Evolutionary conservation across 78 protist genomes (phyloP), one percentile per base, ranked within the genome.

Genomic region (Neovahlkampfia damariscottae): DNA sequence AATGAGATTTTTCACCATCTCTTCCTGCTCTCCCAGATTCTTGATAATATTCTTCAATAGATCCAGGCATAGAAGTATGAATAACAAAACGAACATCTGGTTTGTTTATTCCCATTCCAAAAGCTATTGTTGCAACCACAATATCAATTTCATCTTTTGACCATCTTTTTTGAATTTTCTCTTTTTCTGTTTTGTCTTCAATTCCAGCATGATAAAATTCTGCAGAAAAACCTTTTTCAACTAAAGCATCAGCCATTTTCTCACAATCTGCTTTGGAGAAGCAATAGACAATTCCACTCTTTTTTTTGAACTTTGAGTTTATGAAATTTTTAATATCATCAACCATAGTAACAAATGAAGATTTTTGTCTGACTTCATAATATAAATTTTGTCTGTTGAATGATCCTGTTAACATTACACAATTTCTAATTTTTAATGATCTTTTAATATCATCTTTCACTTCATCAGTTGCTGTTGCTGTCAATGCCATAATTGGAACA

Each of bases 81-180:
- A 97, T 71, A 50, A 97, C 95, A 67, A 87, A 94, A 66, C 98
- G 91, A 28, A 96, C 98, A 67, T 96, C 96, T 0, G 94, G 89
- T 38, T 94, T 95, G 84, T 95, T 87, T 75, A 95, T 95, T 32
- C 98, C 99, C 97, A 96, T 91, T 39, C 99, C 99, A 71, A 97
- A 97, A 1, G 99, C 99, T 37, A 97, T 88, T 28, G 99, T 98
- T 29, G 98, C 97, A 27, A 75, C 67, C 28, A 97, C 82, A 59
- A 97, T 88, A 36, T 78, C 70, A 19, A 80, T 5, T 28, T 70
- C n/a, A 31, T 86, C 95, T 3, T 36, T 35, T 74, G 59, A 50
- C 97, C 98, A 96, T 2, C 2, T 40, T 5, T 8, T 66, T 70
- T 94, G 98, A 31, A 67, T 70, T 2, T 5, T 6, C 3, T n/a